Evolutionary conservation across 1,284 basidiomycete species (phyloP).

Genomic region (Afroboletus lepidellus): DNA sequence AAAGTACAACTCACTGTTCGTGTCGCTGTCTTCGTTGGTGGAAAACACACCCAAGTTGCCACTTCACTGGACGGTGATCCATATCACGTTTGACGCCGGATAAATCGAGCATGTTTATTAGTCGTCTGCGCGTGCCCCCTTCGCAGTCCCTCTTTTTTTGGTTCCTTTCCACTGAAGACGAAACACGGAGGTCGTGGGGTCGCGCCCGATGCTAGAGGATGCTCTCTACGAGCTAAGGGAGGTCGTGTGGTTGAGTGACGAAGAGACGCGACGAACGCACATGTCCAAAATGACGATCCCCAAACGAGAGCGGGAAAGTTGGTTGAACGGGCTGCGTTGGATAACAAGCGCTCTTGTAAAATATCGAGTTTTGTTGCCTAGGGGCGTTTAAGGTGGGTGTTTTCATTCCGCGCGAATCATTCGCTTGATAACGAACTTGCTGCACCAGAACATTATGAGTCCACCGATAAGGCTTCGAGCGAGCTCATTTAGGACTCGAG

Average conservation of each 20-base stretch:
- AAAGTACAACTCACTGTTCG: constrained; percentile 25
- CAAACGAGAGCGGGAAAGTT: constrained; percentile 82
- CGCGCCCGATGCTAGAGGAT: constrained; percentile 69
- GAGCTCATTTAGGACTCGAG: constrained; percentile 58
- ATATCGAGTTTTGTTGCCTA: constrained; percentile 94
- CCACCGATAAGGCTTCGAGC: constrained; percentile 47
- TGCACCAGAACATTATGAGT: constrained; percentile 66
- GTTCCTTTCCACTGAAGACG: constrained; percentile 85
- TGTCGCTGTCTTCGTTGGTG: constrained; percentile 21
- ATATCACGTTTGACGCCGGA: constrained; percentile 83
- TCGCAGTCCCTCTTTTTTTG: constrained; percentile 78
- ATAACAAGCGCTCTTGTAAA: constrained; percentile 75
- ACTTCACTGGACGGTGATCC: constrained; percentile 81
- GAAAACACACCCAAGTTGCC: constrained; percentile 53
- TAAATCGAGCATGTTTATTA: constrained; percentile 79
- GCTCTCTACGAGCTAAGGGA: constrained; percentile 75
- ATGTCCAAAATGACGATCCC: constrained; percentile 63
- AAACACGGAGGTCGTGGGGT: constrained; percentile 71
- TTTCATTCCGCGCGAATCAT: background rate
- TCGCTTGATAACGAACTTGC: background rate
- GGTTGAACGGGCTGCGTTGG: constrained; percentile 74
- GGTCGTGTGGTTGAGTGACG: constrained; percentile 78
- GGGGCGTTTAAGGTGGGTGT: constrained; percentile 88
- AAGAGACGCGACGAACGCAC: constrained; percentile 74
- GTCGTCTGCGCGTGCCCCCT: constrained; percentile 64